Conservation (phyloP, 192 early-diverging fungal species). For the Backusella liffmaniae region DNA sequence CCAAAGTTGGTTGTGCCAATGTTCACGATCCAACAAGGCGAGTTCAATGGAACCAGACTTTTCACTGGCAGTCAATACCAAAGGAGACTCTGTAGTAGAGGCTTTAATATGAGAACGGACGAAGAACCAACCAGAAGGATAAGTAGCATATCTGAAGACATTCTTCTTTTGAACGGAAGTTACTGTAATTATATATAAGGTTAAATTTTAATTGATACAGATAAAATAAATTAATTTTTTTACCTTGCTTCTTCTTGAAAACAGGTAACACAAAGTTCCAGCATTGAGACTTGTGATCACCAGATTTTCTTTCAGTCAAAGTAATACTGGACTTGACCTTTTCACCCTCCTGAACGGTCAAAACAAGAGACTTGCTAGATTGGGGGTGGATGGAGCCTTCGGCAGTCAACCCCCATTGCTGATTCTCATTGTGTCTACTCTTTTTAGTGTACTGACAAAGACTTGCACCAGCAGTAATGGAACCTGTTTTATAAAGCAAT, state of each 20-base stretch:
- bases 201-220: neutral
- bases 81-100: constrained; percentile 18
- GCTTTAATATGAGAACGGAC: constrained; percentile 10
- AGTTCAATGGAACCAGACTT: neutral
- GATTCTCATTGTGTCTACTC: constrained; percentile 20
- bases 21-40: neutral
- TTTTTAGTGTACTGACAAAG: constrained; percentile 29
- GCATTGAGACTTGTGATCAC: constrained; percentile 23
- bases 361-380: constrained; percentile 11
- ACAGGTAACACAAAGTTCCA: constrained; percentile 38
- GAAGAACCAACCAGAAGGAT: constrained; percentile 34
- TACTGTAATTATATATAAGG: constrained; percentile 6
- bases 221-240: neutral
- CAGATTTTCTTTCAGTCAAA: constrained; percentile 3
- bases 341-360: constrained; percentile 25
- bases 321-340: constrained; percentile 12
- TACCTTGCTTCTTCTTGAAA: constrained; percentile 36
- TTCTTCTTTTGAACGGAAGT: constrained; percentile 16
- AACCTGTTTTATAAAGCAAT: constrained; percentile 12
- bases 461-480: constrained; percentile 11
- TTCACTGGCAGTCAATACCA: constrained; percentile 18
- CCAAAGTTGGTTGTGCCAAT: constrained; percentile 32
- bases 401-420: constrained; percentile 25
- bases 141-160: constrained; percentile 25
- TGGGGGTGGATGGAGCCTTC: constrained; percentile 28